Percentiles rank a stretch among this genome's conserved stretches.
These are phyloP conservation scores for Podaxis carcinomalis DNA, from an alignment of 768 basidiomycete species.

Conservation along the genomic window DNA sequence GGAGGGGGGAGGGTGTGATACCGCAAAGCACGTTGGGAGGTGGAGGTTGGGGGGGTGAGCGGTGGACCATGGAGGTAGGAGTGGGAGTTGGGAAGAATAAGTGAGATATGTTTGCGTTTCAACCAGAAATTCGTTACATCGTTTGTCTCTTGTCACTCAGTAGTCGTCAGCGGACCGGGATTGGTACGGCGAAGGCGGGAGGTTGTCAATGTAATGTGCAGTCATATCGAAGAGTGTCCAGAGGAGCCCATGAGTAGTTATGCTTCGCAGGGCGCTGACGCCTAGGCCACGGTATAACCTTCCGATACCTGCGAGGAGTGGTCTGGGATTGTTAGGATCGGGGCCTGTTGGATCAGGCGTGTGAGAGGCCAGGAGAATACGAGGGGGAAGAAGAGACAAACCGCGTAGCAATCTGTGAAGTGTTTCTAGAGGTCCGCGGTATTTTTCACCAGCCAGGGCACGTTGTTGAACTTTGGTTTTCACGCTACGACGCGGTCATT, in stretches of 20 bases:
- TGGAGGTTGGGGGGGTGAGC: background rate
- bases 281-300: constrained; percentile 92
- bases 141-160: background rate
- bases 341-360: constrained; percentile 45
- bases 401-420: constrained; percentile 78
- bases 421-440: constrained; percentile 71
- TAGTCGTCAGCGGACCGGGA: background rate
- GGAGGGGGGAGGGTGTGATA: background rate
- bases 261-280: constrained; percentile 87
- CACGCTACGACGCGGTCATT: constrained; percentile 42
- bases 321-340: constrained; percentile 73
- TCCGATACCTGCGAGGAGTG: constrained; percentile 69
- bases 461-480: constrained; percentile 97
- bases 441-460: constrained; percentile 72
- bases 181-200: constrained; percentile 14
- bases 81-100: background rate
- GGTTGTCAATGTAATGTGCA: constrained; percentile 65
- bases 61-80: background rate
- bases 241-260: constrained; percentile 88
- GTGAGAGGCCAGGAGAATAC: constrained; percentile 1
- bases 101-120: background rate
- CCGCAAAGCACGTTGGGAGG: background rate
- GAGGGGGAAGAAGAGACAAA: constrained; percentile 22
- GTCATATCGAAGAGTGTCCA: constrained; percentile 92
- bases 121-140: background rate